Evolutionary conservation across 1,284 basidiomycete genomes (phyloP).

Genomic region (Apiotrichum gamsii): DNA sequence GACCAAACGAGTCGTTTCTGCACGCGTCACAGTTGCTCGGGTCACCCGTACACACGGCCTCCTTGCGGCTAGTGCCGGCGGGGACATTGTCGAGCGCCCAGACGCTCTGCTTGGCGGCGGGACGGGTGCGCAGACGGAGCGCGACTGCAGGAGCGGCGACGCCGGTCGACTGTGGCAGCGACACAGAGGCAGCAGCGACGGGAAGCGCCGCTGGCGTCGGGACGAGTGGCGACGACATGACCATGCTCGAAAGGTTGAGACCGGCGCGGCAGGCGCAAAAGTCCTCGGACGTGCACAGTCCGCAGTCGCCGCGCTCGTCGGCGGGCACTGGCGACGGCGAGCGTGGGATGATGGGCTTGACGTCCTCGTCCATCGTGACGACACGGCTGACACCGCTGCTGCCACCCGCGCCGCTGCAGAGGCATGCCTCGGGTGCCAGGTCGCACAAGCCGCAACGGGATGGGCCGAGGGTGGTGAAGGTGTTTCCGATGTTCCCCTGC

Average conservation of each 20-base stretch:
- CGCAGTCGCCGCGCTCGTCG: slow-evolving; percentile 24
- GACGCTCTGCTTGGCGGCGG: slow-evolving; percentile 18
- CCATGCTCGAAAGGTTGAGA: background rate
- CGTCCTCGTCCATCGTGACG: slow-evolving; percentile 23
- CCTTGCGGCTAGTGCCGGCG: slow-evolving; percentile 12
- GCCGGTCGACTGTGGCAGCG: background rate
- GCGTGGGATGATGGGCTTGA: slow-evolving; percentile 29
- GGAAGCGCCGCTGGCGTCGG: background rate
- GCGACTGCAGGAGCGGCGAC: slow-evolving; percentile 13
- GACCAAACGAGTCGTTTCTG: slow-evolving; percentile 43
- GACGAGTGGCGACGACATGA: background rate
- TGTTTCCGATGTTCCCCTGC: slow-evolving; percentile 9
- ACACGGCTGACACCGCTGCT: no score
- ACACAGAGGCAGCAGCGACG: background rate
- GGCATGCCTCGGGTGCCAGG: slow-evolving; percentile 31
- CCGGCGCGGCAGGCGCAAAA: slow-evolving; percentile 39
- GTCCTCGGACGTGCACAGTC: slow-evolving; percentile 36
- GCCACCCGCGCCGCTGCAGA: slow-evolving; percentile 19
- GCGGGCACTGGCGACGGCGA: slow-evolving; percentile 15
- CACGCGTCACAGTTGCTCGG: slow-evolving; percentile 47
- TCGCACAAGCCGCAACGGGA: slow-evolving; percentile 37
- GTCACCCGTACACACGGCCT: slow-evolving; percentile 46
- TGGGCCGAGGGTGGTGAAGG: background rate
- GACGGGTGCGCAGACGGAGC: slow-evolving; percentile 12
- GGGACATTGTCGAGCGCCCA: slow-evolving; percentile 30